phyloP scores from a whole-genome alignment of 129 eudicot species.

The Arctium minus region DNA sequence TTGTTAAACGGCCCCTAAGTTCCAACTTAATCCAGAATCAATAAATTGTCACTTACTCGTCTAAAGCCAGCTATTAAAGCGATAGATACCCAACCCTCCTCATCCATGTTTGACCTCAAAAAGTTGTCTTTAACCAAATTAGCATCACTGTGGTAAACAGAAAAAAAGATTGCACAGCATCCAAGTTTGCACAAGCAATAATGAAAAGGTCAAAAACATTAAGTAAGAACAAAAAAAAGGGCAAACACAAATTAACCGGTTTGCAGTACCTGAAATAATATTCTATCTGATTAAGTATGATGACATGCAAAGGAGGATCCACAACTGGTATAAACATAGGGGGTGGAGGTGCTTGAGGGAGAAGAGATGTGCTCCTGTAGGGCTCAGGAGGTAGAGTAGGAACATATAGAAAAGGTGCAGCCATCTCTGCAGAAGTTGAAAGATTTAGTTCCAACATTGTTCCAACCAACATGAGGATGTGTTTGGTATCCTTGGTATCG shows the following conservation, averaged over 20 bases:
- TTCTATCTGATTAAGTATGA: conserved; percentile 46
- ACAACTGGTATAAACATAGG: conserved; percentile 17
- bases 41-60: conserved; percentile 41
- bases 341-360: conserved; percentile 20
- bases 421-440: conserved; percentile 31
- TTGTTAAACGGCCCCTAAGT: not conserved
- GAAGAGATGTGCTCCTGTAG: conserved; percentile 25
- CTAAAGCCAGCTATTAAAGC: conserved; percentile 45
- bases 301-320: conserved; percentile 26
- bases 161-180: not conserved
- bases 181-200: not conserved
- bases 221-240: not conserved
- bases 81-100: conserved; percentile 60
- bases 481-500: too few species aligned
- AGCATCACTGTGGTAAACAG: conserved; percentile 40
- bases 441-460: not conserved
- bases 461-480: not conserved
- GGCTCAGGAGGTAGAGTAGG: conserved; percentile 40
- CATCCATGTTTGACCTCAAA: conserved; percentile 58
- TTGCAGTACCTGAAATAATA: conserved; percentile 55
- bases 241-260: not conserved
- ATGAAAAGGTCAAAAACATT: not conserved
- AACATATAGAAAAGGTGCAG: conserved; percentile 30
- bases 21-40: not conserved
- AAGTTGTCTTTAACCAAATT: conserved; percentile 48